Conservation (phyloP, 768 basidiomycete genomes). For the Hortiboletus flavorubellus region DNA sequence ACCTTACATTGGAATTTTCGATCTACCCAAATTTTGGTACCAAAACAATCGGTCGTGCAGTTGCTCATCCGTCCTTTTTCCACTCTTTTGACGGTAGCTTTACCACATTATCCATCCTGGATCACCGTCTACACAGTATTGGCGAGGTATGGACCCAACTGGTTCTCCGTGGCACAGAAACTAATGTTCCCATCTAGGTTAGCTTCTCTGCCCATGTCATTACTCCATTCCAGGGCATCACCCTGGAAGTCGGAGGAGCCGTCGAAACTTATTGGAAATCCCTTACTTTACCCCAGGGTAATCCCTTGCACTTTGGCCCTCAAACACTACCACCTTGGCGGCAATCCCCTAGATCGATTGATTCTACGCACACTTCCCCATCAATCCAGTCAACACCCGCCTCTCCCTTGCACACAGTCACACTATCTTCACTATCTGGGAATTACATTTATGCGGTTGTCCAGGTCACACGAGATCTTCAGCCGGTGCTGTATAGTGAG, state of each 20-base stretch:
- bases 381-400: conserved; percentile 52
- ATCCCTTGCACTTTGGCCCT: conserved; percentile 30
- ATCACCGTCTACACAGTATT: conserved; percentile 89
- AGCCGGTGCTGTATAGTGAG: conserved; percentile 83
- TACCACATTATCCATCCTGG: conserved; percentile 76
- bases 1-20: conserved; percentile 85
- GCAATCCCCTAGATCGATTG: conserved; percentile 33
- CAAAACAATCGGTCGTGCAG: conserved; percentile 91
- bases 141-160: conserved; percentile 64
- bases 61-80: conserved; percentile 78
- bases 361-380: conserved; percentile 71
- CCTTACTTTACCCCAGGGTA: conserved; percentile 32
- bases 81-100: conserved; percentile 50
- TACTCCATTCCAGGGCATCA: conserved; percentile 87
- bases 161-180: not conserved
- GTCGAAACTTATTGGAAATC: conserved; percentile 99
- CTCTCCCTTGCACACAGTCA: conserved; percentile 55
- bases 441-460: conserved; percentile 82
- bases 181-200: conserved; percentile 47
- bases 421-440: conserved; percentile 88
- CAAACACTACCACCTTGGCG: conserved; percentile 37
- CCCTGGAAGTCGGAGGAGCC: conserved; percentile 90
- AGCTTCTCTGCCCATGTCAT: conserved; percentile 86
- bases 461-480: conserved; percentile 88
- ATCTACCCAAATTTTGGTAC: conserved; percentile 97